Percentiles rank a stretch among this genome's conserved stretches.
Evolutionary conservation across 2,329 filamentous ascomycete genomes (phyloP).

Genomic region (Rhynchosporium secalis): DNA sequence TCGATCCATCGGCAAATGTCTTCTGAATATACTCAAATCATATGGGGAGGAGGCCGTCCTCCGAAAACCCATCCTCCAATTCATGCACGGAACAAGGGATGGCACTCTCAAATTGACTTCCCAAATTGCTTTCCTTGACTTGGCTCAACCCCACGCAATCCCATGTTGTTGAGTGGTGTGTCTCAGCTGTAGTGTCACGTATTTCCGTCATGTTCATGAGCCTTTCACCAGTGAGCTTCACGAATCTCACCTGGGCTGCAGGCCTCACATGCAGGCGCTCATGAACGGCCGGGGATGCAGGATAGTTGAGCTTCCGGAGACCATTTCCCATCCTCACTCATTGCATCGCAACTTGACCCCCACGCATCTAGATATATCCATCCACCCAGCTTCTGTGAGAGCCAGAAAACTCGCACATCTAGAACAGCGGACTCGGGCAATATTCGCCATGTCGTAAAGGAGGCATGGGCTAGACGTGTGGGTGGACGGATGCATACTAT

Average conservation of each 20-base stretch:
- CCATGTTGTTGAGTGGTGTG: slow-evolving; percentile 18
- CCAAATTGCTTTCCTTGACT: slow-evolving; percentile 25
- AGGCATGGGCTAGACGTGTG: slow-evolving; percentile 4
- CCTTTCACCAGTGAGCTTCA: slow-evolving; percentile 16
- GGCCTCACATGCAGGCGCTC: slow-evolving; percentile 25
- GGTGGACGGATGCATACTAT: slow-evolving; percentile 11
- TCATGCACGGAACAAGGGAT: slow-evolving; percentile 11
- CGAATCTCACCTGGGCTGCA: slow-evolving; percentile 28
- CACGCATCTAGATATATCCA: slow-evolving; percentile 13
- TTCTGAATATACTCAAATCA: not conserved
- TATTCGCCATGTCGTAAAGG: not conserved
- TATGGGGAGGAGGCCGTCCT: slow-evolving; percentile 8
- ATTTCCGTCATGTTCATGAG: slow-evolving; percentile 29
- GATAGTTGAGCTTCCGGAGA: slow-evolving; percentile 9
- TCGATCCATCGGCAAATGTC: not conserved
- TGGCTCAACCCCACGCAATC: slow-evolving; percentile 23
- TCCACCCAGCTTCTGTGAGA: slow-evolving; percentile 1
- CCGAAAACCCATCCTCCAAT: slow-evolving; percentile 7
- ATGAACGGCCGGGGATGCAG: slow-evolving; percentile 16
- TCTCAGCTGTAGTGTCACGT: slow-evolving; percentile 29
- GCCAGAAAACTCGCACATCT: slow-evolving; percentile 1
- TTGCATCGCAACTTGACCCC: slow-evolving; percentile 19
- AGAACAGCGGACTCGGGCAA: slow-evolving; percentile 6
- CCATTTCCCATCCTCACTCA: slow-evolving; percentile 7
- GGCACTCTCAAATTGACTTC: slow-evolving; percentile 13